A percentile compares a stretch with the other conserved stretches of the same genome.
phyloP scores from a whole-genome alignment of 2,329 filamentous ascomycete genomes.

The Grosmannia serpens region DNA sequence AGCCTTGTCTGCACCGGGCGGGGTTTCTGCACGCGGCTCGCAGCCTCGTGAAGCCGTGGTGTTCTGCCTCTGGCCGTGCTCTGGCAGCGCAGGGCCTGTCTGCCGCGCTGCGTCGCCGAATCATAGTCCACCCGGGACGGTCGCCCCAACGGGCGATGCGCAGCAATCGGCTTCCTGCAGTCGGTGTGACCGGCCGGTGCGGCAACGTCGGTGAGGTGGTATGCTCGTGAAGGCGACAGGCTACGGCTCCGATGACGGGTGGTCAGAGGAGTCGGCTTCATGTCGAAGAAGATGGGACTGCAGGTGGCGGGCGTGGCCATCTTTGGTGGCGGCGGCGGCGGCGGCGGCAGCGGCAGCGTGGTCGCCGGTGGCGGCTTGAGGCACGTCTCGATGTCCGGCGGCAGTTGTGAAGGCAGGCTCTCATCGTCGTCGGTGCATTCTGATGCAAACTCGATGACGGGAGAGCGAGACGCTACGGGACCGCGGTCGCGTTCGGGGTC shows the following conservation, averaged over 20 bases:
- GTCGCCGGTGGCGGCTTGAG: not conserved
- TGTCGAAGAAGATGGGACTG: not conserved
- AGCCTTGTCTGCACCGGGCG: not conserved
- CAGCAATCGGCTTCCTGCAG: not conserved
- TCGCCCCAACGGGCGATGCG: not conserved
- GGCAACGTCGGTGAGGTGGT: not conserved
- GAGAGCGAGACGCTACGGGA: not conserved
- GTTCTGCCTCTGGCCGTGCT: not conserved
- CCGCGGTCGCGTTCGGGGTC: slow-evolving; percentile 3
- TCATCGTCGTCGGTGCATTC: not conserved
- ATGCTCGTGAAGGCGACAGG: not conserved
- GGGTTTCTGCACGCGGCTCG: not conserved
- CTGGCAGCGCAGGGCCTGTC: not conserved
- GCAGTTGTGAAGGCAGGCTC: not conserved
- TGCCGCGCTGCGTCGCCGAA: not conserved
- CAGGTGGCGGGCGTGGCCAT: not conserved
- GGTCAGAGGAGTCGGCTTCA: not conserved
- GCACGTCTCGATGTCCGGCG: not conserved
- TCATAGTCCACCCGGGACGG: not conserved
- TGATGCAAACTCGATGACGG: not conserved
- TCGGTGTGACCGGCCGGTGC: not conserved
- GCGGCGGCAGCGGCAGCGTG: not conserved
- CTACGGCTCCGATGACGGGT: not conserved
- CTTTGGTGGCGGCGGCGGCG: not conserved
- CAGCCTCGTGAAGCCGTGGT: not conserved